phyloP scores from a whole-genome alignment of 2,329 filamentous ascomycete genomes.

The Tolypocladium sp. region DNA sequence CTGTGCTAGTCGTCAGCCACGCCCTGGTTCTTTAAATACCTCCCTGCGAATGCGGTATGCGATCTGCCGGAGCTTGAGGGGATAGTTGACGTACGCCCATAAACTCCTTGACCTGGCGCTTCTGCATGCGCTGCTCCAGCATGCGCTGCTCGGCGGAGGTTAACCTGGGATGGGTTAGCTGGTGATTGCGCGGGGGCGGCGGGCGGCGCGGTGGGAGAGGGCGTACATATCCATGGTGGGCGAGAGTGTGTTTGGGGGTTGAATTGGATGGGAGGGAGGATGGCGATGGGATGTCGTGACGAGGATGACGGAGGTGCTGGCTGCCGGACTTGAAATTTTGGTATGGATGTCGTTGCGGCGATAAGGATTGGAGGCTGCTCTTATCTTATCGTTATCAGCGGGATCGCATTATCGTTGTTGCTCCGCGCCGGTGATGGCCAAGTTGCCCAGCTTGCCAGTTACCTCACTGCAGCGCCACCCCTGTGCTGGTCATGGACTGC shows the following conservation, averaged over 20 bases:
- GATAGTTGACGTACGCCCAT: slow-evolving; percentile 66
- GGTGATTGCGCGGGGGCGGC: background rate
- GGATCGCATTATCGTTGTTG: slow-evolving; percentile 45
- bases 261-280: background rate
- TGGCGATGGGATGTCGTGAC: slow-evolving; percentile 1
- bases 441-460: no score
- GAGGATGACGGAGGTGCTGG: background rate
- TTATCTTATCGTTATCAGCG: background rate
- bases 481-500: no score
- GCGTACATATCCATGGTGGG: slow-evolving; percentile 9
- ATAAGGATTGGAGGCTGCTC: background rate
- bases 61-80: background rate
- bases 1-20: slow-evolving; percentile 10
- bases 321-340: slow-evolving; percentile 17
- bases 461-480: no score
- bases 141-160: slow-evolving; percentile 77
- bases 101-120: slow-evolving; percentile 98
- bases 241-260: background rate
- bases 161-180: slow-evolving; percentile 38
- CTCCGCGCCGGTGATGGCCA: slow-evolving; percentile 39
- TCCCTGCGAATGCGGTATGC: background rate
- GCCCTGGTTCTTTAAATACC: background rate
- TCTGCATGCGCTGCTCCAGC: slow-evolving; percentile 90
- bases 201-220: background rate
- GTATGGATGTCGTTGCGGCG: slow-evolving; percentile 1